phyloP scores from a whole-genome alignment of 2,329 filamentous ascomycete species.

The Aaosphaeria arxii region DNA sequence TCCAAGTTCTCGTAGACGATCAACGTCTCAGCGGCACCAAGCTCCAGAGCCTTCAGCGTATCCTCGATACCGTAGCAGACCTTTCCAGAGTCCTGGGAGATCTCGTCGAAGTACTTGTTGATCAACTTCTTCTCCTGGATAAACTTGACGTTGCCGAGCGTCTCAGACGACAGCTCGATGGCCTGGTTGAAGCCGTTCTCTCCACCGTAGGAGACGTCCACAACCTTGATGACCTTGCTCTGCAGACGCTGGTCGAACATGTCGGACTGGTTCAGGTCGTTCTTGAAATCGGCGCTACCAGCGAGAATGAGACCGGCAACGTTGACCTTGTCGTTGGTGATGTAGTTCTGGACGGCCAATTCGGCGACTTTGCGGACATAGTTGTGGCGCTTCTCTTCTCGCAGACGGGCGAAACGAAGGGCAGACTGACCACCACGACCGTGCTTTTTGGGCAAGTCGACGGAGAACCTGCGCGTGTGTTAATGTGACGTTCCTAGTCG shows the following conservation, averaged over 20 bases:
- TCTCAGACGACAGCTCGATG: constrained; percentile 92
- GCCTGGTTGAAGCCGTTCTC: constrained; percentile 99
- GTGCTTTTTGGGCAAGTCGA: constrained; percentile 99
- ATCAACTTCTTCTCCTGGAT: constrained; percentile 99
- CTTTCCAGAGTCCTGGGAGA: constrained; percentile 94
- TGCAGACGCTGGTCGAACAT: constrained; percentile 92
- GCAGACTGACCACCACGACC: constrained; percentile 99
- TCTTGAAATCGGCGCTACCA: constrained; percentile 99
- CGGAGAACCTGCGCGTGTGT: constrained; percentile 60
- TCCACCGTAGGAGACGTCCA: constrained; percentile 97
- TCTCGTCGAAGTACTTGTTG: constrained; percentile 98
- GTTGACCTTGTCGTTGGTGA: constrained; percentile 97
- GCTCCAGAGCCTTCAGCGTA: constrained; percentile 92
- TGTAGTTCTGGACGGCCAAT: constrained; percentile 97
- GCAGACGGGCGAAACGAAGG: constrained; percentile 97
- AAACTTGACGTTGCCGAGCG: constrained; percentile 98
- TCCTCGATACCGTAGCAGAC: constrained; percentile 98
- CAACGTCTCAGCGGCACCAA: constrained; percentile 88
- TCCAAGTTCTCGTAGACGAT: constrained; percentile 98
- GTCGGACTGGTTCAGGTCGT: constrained; percentile 95
- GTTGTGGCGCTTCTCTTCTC: constrained; percentile 99
- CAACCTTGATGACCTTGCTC: constrained; percentile 97
- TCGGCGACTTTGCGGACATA: constrained; percentile 99
- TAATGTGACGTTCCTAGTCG: not conserved
- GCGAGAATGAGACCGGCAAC: constrained; percentile 93